Evolutionary conservation across 305 asterid genomes (phyloP).

Genomic region (Plantago lanceolata): DNA sequence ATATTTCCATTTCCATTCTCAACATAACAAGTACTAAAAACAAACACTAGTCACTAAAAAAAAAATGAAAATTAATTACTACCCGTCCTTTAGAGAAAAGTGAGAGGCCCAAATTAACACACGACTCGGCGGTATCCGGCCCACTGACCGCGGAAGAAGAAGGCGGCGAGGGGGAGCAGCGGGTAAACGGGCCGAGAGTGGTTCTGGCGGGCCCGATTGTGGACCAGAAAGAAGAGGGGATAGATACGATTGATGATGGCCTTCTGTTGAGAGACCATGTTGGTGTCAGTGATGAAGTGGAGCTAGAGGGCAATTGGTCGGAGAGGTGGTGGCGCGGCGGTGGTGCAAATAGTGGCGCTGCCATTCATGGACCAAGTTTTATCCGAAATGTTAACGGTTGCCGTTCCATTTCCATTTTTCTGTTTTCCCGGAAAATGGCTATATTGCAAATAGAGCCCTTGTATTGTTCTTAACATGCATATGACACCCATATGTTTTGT

Average conservation of each 20-base stretch:
- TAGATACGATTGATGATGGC: slow-evolving; percentile 3
- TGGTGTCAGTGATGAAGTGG: slow-evolving; percentile 20
- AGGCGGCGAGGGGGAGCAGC: slow-evolving; percentile 53
- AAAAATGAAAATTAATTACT: slow-evolving; percentile 5
- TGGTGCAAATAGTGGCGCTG: slow-evolving; percentile 49
- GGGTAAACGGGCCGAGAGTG: slow-evolving; percentile 21
- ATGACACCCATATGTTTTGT: too few species aligned
- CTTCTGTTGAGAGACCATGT: slow-evolving; percentile 31
- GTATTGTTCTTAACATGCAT: too few species aligned
- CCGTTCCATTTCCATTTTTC: neutral
- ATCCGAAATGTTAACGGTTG: neutral
- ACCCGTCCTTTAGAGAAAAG: slow-evolving; percentile 94
- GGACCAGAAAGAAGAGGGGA: slow-evolving; percentile 25
- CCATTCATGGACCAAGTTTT: slow-evolving; percentile 35
- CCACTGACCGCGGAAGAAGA: slow-evolving; percentile 45
- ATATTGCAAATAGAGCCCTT: neutral
- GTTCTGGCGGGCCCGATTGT: slow-evolving; percentile 24
- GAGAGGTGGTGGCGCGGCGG: slow-evolving; percentile 35
- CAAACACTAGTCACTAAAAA: neutral
- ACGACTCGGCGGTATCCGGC: slow-evolving; percentile 67
- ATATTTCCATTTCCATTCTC: neutral
- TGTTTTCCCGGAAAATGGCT: neutral
- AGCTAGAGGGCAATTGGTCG: slow-evolving; percentile 19
- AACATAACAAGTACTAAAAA: neutral
- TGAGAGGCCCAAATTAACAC: slow-evolving; percentile 75